A percentile compares a stretch with the other conserved stretches of the same genome.
These are phyloP conservation scores for Daldinia childiae DNA, from an alignment of 495 filamentous ascomycete species.

Conservation along the genomic window DNA sequence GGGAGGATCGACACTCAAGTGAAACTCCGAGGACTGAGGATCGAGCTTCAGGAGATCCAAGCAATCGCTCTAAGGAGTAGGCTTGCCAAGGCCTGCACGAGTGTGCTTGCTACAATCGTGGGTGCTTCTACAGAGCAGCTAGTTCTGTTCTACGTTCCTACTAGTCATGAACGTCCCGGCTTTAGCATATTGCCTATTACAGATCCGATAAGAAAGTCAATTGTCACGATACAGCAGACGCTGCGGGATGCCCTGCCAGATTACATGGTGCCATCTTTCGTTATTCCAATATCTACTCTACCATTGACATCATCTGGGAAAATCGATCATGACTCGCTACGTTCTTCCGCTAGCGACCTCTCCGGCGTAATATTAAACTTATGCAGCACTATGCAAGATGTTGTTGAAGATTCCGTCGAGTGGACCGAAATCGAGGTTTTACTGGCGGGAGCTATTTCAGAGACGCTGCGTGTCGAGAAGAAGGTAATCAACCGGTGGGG, in stretches of 20 bases:
- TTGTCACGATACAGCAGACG: conserved; percentile 17
- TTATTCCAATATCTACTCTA: conserved; percentile 71
- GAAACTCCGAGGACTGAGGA: conserved; percentile 81
- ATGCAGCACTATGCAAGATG: conserved; percentile 34
- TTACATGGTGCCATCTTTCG: conserved; percentile 74
- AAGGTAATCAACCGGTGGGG: conserved; percentile 66
- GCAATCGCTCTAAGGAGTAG: conserved; percentile 56
- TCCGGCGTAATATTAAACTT: conserved; percentile 13
- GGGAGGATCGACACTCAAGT: conserved; percentile 82
- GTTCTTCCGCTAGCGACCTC: conserved; percentile 40
- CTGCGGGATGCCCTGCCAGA: conserved; percentile 54
- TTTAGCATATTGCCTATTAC: conserved; percentile 46
- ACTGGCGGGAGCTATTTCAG: conserved; percentile 56
- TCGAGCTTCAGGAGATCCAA: conserved; percentile 83
- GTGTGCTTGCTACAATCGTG: conserved; percentile 55
- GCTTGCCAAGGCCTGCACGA: conserved; percentile 62
- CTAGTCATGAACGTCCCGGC: background rate
- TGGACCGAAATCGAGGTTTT: conserved; percentile 61
- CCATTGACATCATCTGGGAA: conserved; percentile 73
- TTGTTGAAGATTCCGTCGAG: conserved; percentile 53
- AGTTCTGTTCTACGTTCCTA: conserved; percentile 67
- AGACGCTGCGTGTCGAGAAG: conserved; percentile 56
- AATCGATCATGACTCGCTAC: conserved; percentile 62
- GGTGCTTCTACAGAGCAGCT: conserved; percentile 53
- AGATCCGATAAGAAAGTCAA: conserved; percentile 19